These are phyloP conservation scores for Chrysosporium queenslandicum DNA, from an alignment of 2,329 filamentous ascomycete genomes.

Conservation along the genomic window DNA sequence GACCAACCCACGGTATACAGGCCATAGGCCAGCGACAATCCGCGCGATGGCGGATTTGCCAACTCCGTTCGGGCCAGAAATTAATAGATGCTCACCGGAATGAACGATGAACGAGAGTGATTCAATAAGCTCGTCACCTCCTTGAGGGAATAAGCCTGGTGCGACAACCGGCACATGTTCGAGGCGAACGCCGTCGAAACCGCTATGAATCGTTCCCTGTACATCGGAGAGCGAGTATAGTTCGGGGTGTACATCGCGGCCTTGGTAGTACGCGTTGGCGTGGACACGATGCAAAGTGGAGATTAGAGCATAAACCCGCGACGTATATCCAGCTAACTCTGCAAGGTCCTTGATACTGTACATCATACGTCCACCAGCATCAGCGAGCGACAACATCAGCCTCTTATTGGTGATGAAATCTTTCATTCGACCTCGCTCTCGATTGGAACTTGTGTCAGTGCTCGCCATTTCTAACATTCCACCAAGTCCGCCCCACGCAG, in stretches of 20 bases:
- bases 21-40: slow-evolving; percentile 87
- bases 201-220: slow-evolving; percentile 86
- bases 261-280: slow-evolving; percentile 72
- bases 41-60: slow-evolving; percentile 85
- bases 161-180: slow-evolving; percentile 91
- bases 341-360: slow-evolving; percentile 98
- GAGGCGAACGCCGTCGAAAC: slow-evolving; percentile 86
- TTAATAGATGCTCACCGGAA: slow-evolving; percentile 82
- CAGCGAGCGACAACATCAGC: slow-evolving; percentile 91
- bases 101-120: slow-evolving; percentile 82
- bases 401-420: slow-evolving; percentile 99
- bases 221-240: slow-evolving; percentile 83
- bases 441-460: slow-evolving; percentile 38
- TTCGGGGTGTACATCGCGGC: slow-evolving; percentile 58
- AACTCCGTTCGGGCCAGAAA: slow-evolving; percentile 88
- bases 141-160: slow-evolving; percentile 75
- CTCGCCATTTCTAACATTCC: slow-evolving; percentile 57
- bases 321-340: slow-evolving; percentile 91
- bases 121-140: slow-evolving; percentile 84
- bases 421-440: slow-evolving; percentile 84
- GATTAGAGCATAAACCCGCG: slow-evolving; percentile 88
- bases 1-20: slow-evolving; percentile 84
- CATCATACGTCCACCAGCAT: slow-evolving; percentile 97
- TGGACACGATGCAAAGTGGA: slow-evolving; percentile 90
- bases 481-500: slow-evolving; percentile 80